A percentile compares a stretch with the other conserved stretches of the same genome.
These are phyloP conservation scores for Neurospora cerealis DNA, from an alignment of 495 filamentous ascomycete genomes.

Conservation along the genomic window DNA sequence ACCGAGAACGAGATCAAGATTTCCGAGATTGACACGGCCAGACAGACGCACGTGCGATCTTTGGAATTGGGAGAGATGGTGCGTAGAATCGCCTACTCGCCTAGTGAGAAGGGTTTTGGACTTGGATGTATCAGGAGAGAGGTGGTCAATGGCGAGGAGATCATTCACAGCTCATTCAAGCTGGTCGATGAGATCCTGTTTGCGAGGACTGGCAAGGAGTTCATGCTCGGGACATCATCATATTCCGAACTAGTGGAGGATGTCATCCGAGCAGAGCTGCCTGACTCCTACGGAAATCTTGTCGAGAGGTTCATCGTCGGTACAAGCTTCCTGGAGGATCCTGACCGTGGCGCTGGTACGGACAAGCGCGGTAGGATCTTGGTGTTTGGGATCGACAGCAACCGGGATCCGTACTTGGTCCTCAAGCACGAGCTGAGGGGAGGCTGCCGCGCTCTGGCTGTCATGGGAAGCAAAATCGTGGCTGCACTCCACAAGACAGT, in stretches of 20 bases:
- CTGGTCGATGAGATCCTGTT: slow-evolving; percentile 45
- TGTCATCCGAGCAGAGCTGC: slow-evolving; percentile 69
- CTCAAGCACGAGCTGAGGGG: slow-evolving; percentile 56
- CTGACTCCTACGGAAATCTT: slow-evolving; percentile 46
- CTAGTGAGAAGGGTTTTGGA: slow-evolving; percentile 69
- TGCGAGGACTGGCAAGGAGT: slow-evolving; percentile 30
- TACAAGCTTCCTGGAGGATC: slow-evolving; percentile 65
- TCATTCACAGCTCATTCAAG: slow-evolving; percentile 37
- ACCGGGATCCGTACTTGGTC: slow-evolving; percentile 58
- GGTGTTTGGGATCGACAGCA: slow-evolving; percentile 70
- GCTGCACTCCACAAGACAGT: slow-evolving; percentile 83
- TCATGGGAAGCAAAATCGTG: slow-evolving; percentile 64
- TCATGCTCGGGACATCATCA: slow-evolving; percentile 38
- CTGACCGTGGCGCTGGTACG: slow-evolving; percentile 17
- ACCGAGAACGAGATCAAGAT: slow-evolving; percentile 71
- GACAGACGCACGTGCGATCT: slow-evolving; percentile 77
- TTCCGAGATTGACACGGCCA: slow-evolving; percentile 68
- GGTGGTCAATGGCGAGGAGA: slow-evolving; percentile 35
- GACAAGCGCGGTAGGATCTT: slow-evolving; percentile 66
- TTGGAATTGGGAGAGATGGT: slow-evolving; percentile 73
- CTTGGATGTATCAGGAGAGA: slow-evolving; percentile 71
- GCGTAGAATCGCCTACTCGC: slow-evolving; percentile 77
- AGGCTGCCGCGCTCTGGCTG: slow-evolving; percentile 65
- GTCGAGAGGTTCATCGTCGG: slow-evolving; percentile 83
- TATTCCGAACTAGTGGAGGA: slow-evolving; percentile 74